These are phyloP conservation scores for Kodamaea kakaduensis DNA, from an alignment of 805 yeast genomes.

Conservation along the genomic window DNA sequence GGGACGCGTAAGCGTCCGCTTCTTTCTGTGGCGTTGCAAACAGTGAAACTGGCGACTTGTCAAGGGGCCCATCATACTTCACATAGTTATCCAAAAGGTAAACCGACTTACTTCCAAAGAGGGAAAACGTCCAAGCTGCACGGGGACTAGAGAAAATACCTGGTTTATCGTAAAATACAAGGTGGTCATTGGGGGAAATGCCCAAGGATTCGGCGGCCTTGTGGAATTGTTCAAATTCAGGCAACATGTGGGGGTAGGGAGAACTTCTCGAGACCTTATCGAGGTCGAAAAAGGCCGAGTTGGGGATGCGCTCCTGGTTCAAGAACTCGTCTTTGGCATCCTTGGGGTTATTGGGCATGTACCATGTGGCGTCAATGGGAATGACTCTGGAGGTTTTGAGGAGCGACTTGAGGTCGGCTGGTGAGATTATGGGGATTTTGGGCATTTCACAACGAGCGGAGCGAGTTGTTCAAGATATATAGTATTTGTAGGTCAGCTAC, in stretches of 20 bases:
- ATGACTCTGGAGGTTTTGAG: conserved; percentile 27
- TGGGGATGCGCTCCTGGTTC: conserved; percentile 53
- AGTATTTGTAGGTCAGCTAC: no score
- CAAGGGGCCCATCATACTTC: conserved; percentile 34
- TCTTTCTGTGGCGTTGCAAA: conserved; percentile 1
- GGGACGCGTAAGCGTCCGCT: neutral
- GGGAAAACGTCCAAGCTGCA: conserved; percentile 83
- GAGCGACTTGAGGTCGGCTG: conserved; percentile 11
- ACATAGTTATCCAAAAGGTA: conserved; percentile 67
- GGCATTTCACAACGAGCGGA: no score
- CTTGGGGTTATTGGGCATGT: conserved; percentile 69
- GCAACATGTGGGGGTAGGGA: conserved; percentile 89
- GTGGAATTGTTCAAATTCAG: conserved; percentile 54
- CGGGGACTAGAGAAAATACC: conserved; percentile 89
- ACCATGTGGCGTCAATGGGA: conserved; percentile 91
- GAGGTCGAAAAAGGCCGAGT: conserved; percentile 73
- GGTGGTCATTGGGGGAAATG: conserved; percentile 46
- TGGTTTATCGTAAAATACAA: conserved; percentile 80
- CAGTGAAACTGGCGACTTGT: conserved; percentile 2
- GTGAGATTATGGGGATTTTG: conserved; percentile 11
- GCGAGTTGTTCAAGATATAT: no score
- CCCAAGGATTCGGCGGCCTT: conserved; percentile 53
- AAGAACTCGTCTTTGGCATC: conserved; percentile 56
- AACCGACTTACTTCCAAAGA: conserved; percentile 73
- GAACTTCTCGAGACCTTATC: conserved; percentile 57